Percentiles rank a stretch among this genome's conserved stretches.
These are phyloP conservation scores for Talaromyces proteolyticus DNA, from an alignment of 495 filamentous ascomycete genomes.

Conservation along the genomic window DNA sequence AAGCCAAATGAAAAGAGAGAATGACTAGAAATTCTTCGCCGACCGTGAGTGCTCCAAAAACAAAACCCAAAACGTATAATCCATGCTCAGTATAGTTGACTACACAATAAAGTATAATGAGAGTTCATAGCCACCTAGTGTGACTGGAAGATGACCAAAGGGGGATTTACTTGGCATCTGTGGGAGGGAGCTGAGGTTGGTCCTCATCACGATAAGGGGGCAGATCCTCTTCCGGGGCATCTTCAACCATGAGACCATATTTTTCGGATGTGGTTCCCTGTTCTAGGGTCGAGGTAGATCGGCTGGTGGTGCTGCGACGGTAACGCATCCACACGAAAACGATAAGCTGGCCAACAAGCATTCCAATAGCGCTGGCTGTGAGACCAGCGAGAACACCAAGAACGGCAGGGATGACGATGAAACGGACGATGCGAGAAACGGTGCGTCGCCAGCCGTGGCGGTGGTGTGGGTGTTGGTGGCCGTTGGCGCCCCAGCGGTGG, in stretches of 20 bases:
- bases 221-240: slow-evolving; percentile 18
- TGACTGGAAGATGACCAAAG: background rate
- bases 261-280: slow-evolving; percentile 32
- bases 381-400: slow-evolving; percentile 44
- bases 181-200: slow-evolving; percentile 9
- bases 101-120: background rate
- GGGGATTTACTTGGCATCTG: slow-evolving; percentile 25
- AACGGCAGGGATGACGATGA: slow-evolving; percentile 40
- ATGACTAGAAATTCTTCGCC: background rate
- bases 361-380: slow-evolving; percentile 45
- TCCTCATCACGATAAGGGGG: slow-evolving; percentile 29
- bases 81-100: background rate
- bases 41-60: background rate
- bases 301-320: slow-evolving; percentile 21
- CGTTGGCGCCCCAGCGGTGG: slow-evolving; percentile 13
- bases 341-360: slow-evolving; percentile 45
- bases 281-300: slow-evolving; percentile 26
- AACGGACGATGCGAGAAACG: slow-evolving; percentile 40
- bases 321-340: slow-evolving; percentile 46
- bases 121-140: background rate
- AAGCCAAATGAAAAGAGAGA: background rate
- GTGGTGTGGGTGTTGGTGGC: slow-evolving; percentile 18
- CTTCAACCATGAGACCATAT: slow-evolving; percentile 29
- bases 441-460: slow-evolving; percentile 35
- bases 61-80: background rate